Conservation (phyloP, 768 basidiomycete species). For the Asterophora parasitica region DNA sequence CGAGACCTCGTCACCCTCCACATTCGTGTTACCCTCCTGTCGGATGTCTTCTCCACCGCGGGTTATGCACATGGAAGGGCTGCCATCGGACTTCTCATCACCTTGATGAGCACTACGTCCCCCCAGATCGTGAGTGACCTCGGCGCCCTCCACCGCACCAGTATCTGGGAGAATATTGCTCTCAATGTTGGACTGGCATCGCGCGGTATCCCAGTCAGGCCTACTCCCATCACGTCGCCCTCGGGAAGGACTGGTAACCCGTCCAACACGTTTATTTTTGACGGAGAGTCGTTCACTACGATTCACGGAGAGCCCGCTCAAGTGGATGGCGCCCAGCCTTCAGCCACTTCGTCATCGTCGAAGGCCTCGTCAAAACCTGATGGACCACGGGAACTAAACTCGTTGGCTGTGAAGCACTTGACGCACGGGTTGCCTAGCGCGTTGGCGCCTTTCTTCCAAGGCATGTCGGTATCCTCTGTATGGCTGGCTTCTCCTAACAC, state of each 20-base stretch:
- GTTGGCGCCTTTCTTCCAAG: constrained; percentile 82
- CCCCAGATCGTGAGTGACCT: constrained; percentile 65
- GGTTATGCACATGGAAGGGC: constrained; percentile 79
- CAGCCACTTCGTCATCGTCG: constrained; percentile 1
- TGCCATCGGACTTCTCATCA: constrained; percentile 69
- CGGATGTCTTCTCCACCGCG: constrained; percentile 82
- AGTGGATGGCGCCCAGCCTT: neutral
- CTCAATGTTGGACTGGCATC: constrained; percentile 56
- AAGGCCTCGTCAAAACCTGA: constrained; percentile 30
- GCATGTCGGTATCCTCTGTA: constrained; percentile 31
- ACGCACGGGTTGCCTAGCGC: constrained; percentile 72
- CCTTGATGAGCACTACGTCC: constrained; percentile 60
- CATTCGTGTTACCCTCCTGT: constrained; percentile 75
- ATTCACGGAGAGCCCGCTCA: constrained; percentile 27
- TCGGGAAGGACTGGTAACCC: constrained; percentile 43
- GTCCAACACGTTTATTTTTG: constrained; percentile 36
- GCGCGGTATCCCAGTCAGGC: constrained; percentile 49
- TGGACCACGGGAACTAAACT: constrained; percentile 56
- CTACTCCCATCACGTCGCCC: constrained; percentile 40
- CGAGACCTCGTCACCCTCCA: constrained; percentile 70
- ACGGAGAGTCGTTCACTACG: constrained; percentile 26
- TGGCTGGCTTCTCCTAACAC: neutral
- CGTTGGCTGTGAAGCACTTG: constrained; percentile 72
- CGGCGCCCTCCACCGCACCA: constrained; percentile 76
- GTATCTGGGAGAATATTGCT: constrained; percentile 83